phyloP scores from a whole-genome alignment of 768 basidiomycete genomes.

The Cystofilobasidium bisporidii region DNA sequence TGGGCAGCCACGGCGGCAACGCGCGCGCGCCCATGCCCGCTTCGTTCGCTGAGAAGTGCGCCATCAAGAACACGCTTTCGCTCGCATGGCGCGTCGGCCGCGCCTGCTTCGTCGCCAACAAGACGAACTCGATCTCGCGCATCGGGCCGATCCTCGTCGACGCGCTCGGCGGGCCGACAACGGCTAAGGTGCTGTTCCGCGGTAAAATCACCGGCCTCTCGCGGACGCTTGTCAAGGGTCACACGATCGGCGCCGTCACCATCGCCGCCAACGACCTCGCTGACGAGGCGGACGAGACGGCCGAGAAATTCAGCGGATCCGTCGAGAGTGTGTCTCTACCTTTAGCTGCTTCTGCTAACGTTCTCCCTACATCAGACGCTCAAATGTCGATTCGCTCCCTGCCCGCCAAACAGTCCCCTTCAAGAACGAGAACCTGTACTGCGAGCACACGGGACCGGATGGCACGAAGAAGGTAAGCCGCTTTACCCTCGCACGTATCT shows the following conservation, averaged over 20 bases:
- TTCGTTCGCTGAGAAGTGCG: neutral
- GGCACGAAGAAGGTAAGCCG: constrained; percentile 15
- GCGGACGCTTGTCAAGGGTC: neutral
- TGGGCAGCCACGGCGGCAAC: neutral
- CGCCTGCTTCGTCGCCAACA: constrained; percentile 23
- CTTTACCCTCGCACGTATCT: no score
- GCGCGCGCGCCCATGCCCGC: neutral
- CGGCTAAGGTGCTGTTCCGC: constrained; percentile 12
- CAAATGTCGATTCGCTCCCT: no score
- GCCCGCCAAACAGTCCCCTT: constrained; percentile 30
- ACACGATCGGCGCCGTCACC: constrained; percentile 14
- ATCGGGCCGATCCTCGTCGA: constrained; percentile 42
- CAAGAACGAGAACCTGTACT: constrained; percentile 34
- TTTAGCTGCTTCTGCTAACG: no score
- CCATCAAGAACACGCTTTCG: neutral
- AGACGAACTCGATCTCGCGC: constrained; percentile 28
- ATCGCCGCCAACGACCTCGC: constrained; percentile 31
- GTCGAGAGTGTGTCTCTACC: constrained; percentile 30
- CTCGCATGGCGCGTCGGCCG: neutral
- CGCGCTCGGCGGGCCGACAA: constrained; percentile 29
- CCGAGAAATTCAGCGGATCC: constrained; percentile 28
- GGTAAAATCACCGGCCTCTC: neutral
- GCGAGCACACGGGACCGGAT: constrained; percentile 18
- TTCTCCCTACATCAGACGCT: no score
- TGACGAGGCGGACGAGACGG: constrained; percentile 28